Base-by-base conservation (phyloP, 305 asterid species). In the Rubia balearica region DNA sequence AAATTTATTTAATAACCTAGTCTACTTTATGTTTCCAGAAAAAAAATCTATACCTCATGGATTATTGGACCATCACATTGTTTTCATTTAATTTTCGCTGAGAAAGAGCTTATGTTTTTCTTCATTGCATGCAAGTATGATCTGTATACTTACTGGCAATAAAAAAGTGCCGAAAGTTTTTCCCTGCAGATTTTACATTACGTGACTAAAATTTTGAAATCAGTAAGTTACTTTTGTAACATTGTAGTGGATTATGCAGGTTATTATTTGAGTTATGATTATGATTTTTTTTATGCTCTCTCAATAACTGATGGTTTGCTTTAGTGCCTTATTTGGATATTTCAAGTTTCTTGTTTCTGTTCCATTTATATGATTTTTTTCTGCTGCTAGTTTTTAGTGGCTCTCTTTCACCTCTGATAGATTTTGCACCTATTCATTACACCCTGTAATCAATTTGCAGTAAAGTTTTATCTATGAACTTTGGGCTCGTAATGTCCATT, bases 261-360 rank as follows among this genome's bases (percentile, higher is more conserved):
- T 64, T 1, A 33, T 33, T 40, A 16, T 6, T 33, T 64, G 13
- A 48, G n/a, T 48, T 13, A 12, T 48, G n/a, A 51, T 41, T 19
- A 8, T 8, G 33, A 40, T 24, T 24, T 63, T 36, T 36, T 63
- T 40, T 2, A 64, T 41, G 6, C 22, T 17, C 30, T 38, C 41
- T 8, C 36, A 8, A n/a, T 8, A 8, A 42, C 14, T 8, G 36
- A 17, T 65, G 53, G 12, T 21, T 38, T 38, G 10, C 42, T 59
- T 24, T 22, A 3, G 7, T 13, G 43, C 65, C 17, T 61, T 13
- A 33, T 62, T 19, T 62, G 46, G 67, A 0, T 62, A 6, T 61
- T 38, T 40, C 45, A 64, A 64, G 49, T n/a, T 65, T 65, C 55
- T n/a, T 40, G 49, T n/a, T 65, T 65, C 55, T n/a, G 14, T 41